Evolutionary conservation across 768 basidiomycete genomes (phyloP).

Genomic region (Russula compacta): DNA sequence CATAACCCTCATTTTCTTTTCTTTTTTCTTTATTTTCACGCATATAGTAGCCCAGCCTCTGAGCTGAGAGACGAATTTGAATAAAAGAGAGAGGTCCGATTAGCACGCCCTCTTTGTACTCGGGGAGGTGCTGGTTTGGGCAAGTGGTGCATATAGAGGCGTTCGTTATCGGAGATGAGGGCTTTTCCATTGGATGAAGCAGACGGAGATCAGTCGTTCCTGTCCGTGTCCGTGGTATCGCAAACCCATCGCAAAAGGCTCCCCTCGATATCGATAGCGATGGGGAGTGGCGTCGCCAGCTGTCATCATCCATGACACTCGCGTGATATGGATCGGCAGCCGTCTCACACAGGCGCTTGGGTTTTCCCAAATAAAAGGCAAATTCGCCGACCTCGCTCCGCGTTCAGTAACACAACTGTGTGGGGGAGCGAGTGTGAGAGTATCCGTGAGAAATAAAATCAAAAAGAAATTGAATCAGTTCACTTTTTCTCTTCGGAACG

Average conservation of each 20-base stretch:
- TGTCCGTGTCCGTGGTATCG: conserved; percentile 7
- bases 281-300: background rate
- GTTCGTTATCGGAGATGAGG: conserved; percentile 3
- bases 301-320: conserved; percentile 11
- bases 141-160: background rate
- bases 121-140: background rate
- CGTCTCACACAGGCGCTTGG: background rate
- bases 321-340: background rate
- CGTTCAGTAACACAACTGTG: background rate
- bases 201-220: conserved; percentile 2
- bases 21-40: no score
- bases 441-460: background rate
- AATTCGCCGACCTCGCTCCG: background rate
- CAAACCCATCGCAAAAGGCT: background rate
- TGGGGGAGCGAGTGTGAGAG: background rate
- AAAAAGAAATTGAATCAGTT: background rate
- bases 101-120: background rate
- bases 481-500: background rate
- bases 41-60: no score
- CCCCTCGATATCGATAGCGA: conserved; percentile 3
- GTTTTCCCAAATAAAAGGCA: background rate
- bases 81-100: background rate
- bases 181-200: background rate
- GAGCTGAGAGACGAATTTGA: background rate
- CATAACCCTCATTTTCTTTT: no score